Percentiles rank a stretch among this genome's conserved stretches.
Evolutionary conservation across 352 stramenopile genomes (phyloP).

Genomic region (Phytophthora uliginosa): DNA sequence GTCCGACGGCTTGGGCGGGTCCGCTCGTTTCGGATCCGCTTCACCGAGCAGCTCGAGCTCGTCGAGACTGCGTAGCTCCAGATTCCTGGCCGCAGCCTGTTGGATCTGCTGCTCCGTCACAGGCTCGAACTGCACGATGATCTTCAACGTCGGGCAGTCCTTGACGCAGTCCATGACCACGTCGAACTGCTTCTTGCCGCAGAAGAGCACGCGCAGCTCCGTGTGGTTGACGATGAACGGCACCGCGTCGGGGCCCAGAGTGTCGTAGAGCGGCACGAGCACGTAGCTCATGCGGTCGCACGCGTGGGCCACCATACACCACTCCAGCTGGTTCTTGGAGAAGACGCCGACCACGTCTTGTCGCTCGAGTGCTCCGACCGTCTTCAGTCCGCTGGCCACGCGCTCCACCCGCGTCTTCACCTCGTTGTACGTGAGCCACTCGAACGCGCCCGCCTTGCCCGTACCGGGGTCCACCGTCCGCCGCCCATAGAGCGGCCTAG

Average conservation of each 20-base stretch:
- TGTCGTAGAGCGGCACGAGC: conserved; percentile 71
- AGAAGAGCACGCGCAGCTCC: conserved; percentile 55
- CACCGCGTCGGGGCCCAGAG: conserved; percentile 56
- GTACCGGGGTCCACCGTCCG: conserved; percentile 30
- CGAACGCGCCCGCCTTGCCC: conserved; percentile 37
- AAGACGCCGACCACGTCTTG: conserved; percentile 59
- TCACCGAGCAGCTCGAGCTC: conserved; percentile 40
- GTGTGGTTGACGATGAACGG: conserved; percentile 71
- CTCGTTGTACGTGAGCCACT: conserved; percentile 56
- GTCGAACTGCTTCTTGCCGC: conserved; percentile 49
- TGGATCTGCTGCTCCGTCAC: conserved; percentile 39
- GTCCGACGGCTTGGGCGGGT: conserved; percentile 61
- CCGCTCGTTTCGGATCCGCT: conserved; percentile 33
- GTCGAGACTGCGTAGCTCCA: conserved; percentile 44
- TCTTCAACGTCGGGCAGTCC: conserved; percentile 46
- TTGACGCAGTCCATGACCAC: conserved; percentile 47
- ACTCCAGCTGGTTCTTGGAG: conserved; percentile 62
- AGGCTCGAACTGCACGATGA: conserved; percentile 50
- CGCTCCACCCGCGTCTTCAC: conserved; percentile 35
- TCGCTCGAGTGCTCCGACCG: conserved; percentile 25
- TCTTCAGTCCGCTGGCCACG: conserved; percentile 34
- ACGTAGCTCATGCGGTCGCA: conserved; percentile 60
- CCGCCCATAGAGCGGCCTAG: conserved; percentile 40
- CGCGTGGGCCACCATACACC: conserved; percentile 48
- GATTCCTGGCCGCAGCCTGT: conserved; percentile 21